Percentiles rank a stretch among this genome's conserved stretches.
Conservation (phyloP, 2,329 filamentous ascomycete genomes). For the Paraphoma sp. region DNA sequence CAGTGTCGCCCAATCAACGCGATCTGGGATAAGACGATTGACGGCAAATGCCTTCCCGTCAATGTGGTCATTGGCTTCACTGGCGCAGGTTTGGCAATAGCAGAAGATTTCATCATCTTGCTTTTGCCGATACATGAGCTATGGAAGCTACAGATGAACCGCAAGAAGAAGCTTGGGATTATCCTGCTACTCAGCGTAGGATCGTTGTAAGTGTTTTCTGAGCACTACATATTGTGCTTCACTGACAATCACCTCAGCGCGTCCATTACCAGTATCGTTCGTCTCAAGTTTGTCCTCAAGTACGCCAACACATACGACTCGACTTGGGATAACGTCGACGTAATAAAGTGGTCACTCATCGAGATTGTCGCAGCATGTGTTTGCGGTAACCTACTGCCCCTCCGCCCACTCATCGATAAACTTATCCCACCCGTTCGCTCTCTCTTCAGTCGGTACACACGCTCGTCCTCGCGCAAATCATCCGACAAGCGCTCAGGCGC, state of each 20-base stretch:
- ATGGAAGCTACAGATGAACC: conserved; percentile 21
- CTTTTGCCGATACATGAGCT: conserved; percentile 18
- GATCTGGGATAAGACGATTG: conserved; percentile 22
- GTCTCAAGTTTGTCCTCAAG: conserved; percentile 19
- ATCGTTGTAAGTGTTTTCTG: conserved; percentile 12
- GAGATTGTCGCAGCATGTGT: conserved; percentile 21
- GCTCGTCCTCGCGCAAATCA: conserved; percentile 9
- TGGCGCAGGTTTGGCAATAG: conserved; percentile 16
- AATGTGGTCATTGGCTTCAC: conserved; percentile 14
- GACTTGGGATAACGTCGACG: conserved; percentile 25
- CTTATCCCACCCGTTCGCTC: conserved; percentile 12
- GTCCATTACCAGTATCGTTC: conserved; percentile 20
- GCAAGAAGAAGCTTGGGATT: conserved; percentile 15
- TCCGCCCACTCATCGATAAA: conserved; percentile 19
- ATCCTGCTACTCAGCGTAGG: conserved; percentile 19
- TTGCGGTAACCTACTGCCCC: conserved; percentile 20
- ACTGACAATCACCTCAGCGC: conserved; percentile 12
- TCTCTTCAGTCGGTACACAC: conserved; percentile 9
- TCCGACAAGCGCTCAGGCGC: conserved; percentile 7
- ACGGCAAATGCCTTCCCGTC: conserved; percentile 17
- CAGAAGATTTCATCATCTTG: conserved; percentile 22
- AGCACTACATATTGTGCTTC: not conserved
- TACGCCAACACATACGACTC: conserved; percentile 19
- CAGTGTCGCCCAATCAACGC: conserved; percentile 17
- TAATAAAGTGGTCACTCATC: conserved; percentile 25